Conservation (phyloP, 2,329 filamentous ascomycete genomes). For the Chrysoporthe cubensis region DNA sequence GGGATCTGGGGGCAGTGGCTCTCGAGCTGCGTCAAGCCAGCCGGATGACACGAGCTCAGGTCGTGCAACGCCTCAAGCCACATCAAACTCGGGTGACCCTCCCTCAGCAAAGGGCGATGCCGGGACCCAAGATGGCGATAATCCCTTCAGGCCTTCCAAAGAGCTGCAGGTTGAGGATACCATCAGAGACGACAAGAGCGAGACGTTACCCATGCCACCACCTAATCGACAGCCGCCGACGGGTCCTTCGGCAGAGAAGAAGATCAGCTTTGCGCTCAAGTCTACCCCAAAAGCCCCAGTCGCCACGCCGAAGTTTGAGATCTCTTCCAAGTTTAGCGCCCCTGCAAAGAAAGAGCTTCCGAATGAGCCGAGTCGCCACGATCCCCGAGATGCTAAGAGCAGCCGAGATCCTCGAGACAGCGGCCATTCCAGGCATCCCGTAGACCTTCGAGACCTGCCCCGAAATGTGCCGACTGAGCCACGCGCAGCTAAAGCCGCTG, state of each 20-base stretch:
- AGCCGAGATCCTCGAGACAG: slow-evolving; percentile 37
- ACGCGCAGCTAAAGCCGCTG: slow-evolving; percentile 38
- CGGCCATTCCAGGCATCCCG: slow-evolving; percentile 14
- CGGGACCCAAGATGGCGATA: slow-evolving; percentile 56
- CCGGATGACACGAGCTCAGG: slow-evolving; percentile 38
- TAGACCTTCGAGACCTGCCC: slow-evolving; percentile 44
- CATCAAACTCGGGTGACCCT: slow-evolving; percentile 26
- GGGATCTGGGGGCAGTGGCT: slow-evolving; percentile 58
- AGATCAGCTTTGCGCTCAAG: slow-evolving; percentile 95
- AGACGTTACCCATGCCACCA: slow-evolving; percentile 57
- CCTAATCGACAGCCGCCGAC: slow-evolving; percentile 58
- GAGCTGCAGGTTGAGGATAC: slow-evolving; percentile 69
- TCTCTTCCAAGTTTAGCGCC: slow-evolving; percentile 71
- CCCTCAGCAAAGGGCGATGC: slow-evolving; percentile 36
- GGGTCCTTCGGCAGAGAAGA: slow-evolving; percentile 60
- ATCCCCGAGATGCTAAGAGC: slow-evolving; percentile 30
- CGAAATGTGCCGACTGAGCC: slow-evolving; percentile 58
- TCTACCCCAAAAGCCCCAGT: slow-evolving; percentile 64
- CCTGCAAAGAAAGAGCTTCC: slow-evolving; percentile 36
- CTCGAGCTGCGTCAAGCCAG: slow-evolving; percentile 31
- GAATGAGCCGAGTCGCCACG: slow-evolving; percentile 50
- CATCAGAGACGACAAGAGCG: slow-evolving; percentile 50
- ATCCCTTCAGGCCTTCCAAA: slow-evolving; percentile 66
- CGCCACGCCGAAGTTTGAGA: slow-evolving; percentile 65
- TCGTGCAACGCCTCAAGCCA: slow-evolving; percentile 30